Conservation (phyloP, 345 rosid species). For the Triadica sebifera region DNA sequence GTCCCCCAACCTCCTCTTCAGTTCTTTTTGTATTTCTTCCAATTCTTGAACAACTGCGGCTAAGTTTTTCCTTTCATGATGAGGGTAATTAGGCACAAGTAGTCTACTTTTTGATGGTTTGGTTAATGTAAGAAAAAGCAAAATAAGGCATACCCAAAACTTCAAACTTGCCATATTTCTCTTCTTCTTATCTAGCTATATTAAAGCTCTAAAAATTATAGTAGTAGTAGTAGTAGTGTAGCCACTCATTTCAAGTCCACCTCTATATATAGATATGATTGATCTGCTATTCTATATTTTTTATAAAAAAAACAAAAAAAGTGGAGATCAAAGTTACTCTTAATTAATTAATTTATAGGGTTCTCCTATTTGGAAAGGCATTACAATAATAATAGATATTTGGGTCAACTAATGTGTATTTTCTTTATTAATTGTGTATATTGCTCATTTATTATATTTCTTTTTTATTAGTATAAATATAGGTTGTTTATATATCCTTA, state of each 20-base stretch:
- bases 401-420: too few relatives aligned
- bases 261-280: slow-evolving; percentile 1
- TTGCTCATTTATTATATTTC: too few relatives aligned
- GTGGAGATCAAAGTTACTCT: not conserved
- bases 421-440: too few relatives aligned
- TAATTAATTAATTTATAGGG: too few relatives aligned
- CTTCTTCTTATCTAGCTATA: not conserved
- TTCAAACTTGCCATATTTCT: slow-evolving; percentile 26
- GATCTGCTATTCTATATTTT: not conserved
- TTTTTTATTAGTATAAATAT: too few relatives aligned
- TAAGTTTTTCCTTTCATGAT: slow-evolving; percentile 13
- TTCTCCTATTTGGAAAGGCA: too few relatives aligned
- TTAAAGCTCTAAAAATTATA: not conserved
- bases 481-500: too few relatives aligned
- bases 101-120: slow-evolving; percentile 15
- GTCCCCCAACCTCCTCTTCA: not conserved
- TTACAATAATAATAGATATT: too few relatives aligned
- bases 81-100: not conserved
- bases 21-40: slow-evolving; percentile 14
- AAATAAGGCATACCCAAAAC: slow-evolving; percentile 22
- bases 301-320: not conserved
- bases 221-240: not conserved
- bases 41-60: slow-evolving; percentile 8
- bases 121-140: slow-evolving; percentile 19
- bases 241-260: not conserved